phyloP scores from a whole-genome alignment of 768 basidiomycete species.

The Boletus rex-veris region DNA sequence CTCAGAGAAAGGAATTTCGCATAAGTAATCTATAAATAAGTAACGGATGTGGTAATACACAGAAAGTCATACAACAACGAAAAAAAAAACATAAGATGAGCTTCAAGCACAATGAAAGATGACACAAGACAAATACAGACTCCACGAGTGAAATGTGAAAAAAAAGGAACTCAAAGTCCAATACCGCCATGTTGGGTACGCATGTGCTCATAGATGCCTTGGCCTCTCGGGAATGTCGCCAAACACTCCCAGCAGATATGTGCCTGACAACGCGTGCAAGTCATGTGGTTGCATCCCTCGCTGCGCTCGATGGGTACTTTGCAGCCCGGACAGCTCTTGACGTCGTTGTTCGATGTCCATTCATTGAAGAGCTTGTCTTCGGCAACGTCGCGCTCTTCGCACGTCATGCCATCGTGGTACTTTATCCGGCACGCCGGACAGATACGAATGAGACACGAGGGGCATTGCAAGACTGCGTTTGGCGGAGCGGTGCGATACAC shows the following conservation, averaged over 20 bases:
- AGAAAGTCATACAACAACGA: conserved; percentile 16
- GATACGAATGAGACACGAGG: conserved; percentile 66
- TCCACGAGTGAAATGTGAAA: not conserved
- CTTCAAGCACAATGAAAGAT: conserved; percentile 8
- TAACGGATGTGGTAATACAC: conserved; percentile 3
- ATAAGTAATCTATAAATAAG: conserved; percentile 28
- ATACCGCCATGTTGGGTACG: conserved; percentile 61
- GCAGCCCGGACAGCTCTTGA: conserved; percentile 75
- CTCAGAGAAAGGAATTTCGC: not conserved
- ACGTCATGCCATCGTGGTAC: conserved; percentile 65
- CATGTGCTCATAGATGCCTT: conserved; percentile 82
- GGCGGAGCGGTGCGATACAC: conserved; percentile 58
- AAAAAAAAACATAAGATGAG: not conserved
- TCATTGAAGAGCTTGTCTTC: conserved; percentile 56
- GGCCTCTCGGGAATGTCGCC: conserved; percentile 61
- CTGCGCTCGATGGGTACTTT: conserved; percentile 64
- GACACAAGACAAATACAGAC: not conserved
- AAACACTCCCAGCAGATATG: conserved; percentile 83
- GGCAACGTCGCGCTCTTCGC: conserved; percentile 51
- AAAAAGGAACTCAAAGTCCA: conserved; percentile 32
- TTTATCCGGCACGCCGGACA: conserved; percentile 60
- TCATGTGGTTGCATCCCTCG: conserved; percentile 82
- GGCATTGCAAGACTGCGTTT: conserved; percentile 60
- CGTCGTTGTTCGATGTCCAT: conserved; percentile 62
- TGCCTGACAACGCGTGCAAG: conserved; percentile 67